Conservation (phyloP, 1,284 basidiomycete species). For the Leucoagaricus sp. region DNA sequence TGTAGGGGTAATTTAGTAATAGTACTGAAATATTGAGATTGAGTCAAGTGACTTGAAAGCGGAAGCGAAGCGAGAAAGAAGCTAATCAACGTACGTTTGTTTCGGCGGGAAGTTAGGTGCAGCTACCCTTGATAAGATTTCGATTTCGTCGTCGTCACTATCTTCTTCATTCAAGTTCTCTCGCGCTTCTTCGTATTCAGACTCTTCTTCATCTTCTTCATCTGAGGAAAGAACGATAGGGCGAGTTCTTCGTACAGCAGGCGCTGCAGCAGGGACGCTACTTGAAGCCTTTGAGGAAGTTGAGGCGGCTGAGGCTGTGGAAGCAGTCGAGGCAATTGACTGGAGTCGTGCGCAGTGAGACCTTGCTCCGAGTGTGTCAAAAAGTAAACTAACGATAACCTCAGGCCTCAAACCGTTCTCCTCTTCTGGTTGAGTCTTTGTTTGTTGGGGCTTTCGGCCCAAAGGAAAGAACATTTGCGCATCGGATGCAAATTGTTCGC, state of each 20-base stretch:
- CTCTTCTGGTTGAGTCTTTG: slow-evolving; percentile 5
- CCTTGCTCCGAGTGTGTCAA: neutral
- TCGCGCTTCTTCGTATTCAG: neutral
- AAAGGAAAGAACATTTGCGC: slow-evolving; percentile 8
- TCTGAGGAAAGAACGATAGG: slow-evolving; percentile 15
- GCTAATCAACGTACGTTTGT: neutral
- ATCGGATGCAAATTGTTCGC: slow-evolving; percentile 5
- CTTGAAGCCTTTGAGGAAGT: neutral
- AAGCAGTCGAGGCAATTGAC: slow-evolving; percentile 15
- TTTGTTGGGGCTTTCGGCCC: slow-evolving; percentile 7
- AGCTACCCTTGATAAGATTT: slow-evolving; percentile 2
- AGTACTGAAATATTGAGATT: neutral
- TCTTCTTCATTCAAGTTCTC: neutral
- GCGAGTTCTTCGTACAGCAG: slow-evolving; percentile 5
- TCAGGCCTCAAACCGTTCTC: neutral
- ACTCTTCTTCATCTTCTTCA: slow-evolving; percentile 14
- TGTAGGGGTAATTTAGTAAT: neutral
- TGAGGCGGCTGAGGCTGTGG: neutral
- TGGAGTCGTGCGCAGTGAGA: neutral
- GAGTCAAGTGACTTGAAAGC: neutral
- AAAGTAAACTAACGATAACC: slow-evolving; percentile 12
- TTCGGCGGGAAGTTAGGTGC: neutral
- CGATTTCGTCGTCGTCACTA: neutral
- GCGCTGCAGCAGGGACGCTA: neutral
- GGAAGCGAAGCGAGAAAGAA: neutral